Conservation (phyloP, 495 filamentous ascomycete genomes). For the Bombardia bombarda region DNA sequence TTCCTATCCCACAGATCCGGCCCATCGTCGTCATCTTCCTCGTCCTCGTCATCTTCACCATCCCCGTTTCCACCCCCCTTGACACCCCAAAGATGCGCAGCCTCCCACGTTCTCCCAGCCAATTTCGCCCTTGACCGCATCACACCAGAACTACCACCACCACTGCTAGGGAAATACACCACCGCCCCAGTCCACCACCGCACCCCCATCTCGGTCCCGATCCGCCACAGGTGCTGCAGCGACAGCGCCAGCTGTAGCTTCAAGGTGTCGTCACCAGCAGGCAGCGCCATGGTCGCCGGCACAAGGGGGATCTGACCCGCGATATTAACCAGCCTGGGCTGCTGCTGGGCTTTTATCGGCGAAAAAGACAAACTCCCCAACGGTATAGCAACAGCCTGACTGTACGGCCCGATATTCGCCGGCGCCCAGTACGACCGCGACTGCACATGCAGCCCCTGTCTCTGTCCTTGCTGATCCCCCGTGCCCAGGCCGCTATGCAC, state of each 20-base stretch:
- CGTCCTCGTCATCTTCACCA: conserved; percentile 18
- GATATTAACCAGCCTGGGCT: conserved; percentile 33
- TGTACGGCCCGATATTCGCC: conserved; percentile 96
- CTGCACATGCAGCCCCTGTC: conserved; percentile 77
- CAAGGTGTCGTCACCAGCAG: conserved; percentile 13
- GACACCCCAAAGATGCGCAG: conserved; percentile 22
- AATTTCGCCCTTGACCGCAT: conserved; percentile 9
- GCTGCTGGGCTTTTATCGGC: background rate
- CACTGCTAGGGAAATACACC: conserved; percentile 51
- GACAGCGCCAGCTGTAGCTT: conserved; percentile 42
- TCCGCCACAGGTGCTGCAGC: conserved; percentile 84
- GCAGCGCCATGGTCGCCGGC: conserved; percentile 68
- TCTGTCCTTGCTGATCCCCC: conserved; percentile 17
- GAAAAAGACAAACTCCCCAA: conserved; percentile 13
- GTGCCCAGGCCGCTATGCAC: conserved; percentile 19
- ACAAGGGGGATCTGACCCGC: conserved; percentile 90
- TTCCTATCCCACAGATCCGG: conserved; percentile 69
- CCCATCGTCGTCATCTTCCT: conserved; percentile 33
- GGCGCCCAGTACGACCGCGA: conserved; percentile 95
- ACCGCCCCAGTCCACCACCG: conserved; percentile 65
- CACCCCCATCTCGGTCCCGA: conserved; percentile 65
- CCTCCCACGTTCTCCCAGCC: conserved; percentile 26
- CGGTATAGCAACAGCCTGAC: conserved; percentile 69
- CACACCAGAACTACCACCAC: background rate
- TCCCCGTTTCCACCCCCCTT: conserved; percentile 10